Base-by-base conservation (phyloP, 2,329 filamentous ascomycete genomes). In the Colletotrichum tamarilloi region DNA sequence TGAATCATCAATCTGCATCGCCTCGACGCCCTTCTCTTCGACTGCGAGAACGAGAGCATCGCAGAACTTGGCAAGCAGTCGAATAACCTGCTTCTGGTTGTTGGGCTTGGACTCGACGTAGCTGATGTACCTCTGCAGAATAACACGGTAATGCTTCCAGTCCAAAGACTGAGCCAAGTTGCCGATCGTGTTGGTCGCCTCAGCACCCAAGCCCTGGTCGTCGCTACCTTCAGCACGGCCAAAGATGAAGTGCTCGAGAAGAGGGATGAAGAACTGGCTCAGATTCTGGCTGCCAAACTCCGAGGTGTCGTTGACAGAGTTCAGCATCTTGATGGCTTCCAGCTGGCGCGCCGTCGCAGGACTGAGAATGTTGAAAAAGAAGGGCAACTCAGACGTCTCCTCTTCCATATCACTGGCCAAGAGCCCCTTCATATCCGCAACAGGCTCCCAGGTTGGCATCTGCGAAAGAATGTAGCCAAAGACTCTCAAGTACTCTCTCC, bases 201-300 rank as follows among this genome's bases (percentile, higher is more conserved):
- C 95, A 19, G 95, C 95, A 62, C 95, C 92, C 66, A 98, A 87
- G 62, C 95, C 96, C 77, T 97, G 93, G 46, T 95, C 95, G 80
- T 98, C 95, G 26, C 81, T 86, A 9, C 88, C 87, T 60, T 95
- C 93, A 5, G 90, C 90, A 73, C 93, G 91, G 72, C 95, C 93
- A 79, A 98, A 96, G 28, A 98, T 92, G 79, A 98, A 98, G 80
- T 98, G 95, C 80, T 99, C 97, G 11, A 98, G 87, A 24, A 99
- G 87, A 0, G 97, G 97, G 53, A 99, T 90, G 79, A 98, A 94
- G 79, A 98, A 93, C 22, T 96, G 92, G 72, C 92, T 92, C 75
- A 97, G 88, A 78, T 97, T 97, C 65, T 91, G 91, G 78, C 94
- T 93, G 74, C 89, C 89, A 72, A 99, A 85, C 62, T 90, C 87